Base-by-base conservation (phyloP, 2,329 filamentous ascomycete genomes). In the Neofusicoccum laricinum region DNA sequence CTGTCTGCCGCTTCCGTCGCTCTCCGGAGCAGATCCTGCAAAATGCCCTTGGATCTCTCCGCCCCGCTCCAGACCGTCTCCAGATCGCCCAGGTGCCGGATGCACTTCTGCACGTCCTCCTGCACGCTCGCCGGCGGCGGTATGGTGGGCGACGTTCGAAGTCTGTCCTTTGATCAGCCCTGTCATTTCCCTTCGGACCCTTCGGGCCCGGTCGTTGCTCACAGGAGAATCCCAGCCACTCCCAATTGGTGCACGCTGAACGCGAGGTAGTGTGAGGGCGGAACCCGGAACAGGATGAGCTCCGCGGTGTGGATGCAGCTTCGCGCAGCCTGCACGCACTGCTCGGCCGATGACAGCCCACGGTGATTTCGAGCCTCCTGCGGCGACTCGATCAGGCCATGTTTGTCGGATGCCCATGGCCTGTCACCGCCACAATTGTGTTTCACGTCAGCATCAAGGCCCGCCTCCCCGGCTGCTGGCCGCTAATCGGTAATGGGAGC, bases 131-230 rank as follows among this genome's bases (percentile, higher is more conserved):
- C 55, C 8, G 55, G 51, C 51, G 51, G 51, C 51, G 51, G 40
- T 6, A 58, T 58, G 3, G 53, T 46, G 2, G 55, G 55, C 32
- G 55, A 59, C 17, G 41, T 36, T 32, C 55, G 55, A 48, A 59
- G 53, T n/a, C 40, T 45, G 40, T 57, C 46, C 14, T 32, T 25
- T 17, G 38, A 45, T 58, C 53, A 58, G 72, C 68, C 69, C 68
- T 12, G 73, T 73, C 30, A 73, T 76, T 72, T 7, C 21, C n/a
- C 71, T 70, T 14, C 73, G 74, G 61, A 69, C 21, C n/a, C 71
- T 70, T 14, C 73, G 74, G 61, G 69, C 73, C 1, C 53, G 40
- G 36, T n/a, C 34, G 25, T 55, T 30, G 25, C 53, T 58, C 40
- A 45, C 53, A 57, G 51, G 7, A 57, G 40, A 43, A 58, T 45